phyloP scores from a whole-genome alignment of 495 filamentous ascomycete genomes.

The Jackrogersella multiformis region DNA sequence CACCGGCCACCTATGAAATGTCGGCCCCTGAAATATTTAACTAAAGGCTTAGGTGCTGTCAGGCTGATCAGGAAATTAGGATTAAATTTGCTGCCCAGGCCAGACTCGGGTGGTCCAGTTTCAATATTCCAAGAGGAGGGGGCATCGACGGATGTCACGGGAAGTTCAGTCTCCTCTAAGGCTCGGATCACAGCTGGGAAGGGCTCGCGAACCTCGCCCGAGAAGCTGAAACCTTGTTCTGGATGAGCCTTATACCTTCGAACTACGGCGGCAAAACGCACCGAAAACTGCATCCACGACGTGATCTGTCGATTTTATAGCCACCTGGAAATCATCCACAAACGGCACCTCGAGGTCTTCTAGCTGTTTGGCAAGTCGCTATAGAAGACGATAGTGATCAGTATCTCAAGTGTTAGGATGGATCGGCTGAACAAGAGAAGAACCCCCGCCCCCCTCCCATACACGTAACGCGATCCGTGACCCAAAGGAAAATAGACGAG shows the following conservation, averaged over 20 bases:
- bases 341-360: conserved; percentile 84
- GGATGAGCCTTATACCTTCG: conserved; percentile 29
- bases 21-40: conserved; percentile 80
- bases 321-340: conserved; percentile 76
- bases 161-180: conserved; percentile 73
- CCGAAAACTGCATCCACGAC: conserved; percentile 95
- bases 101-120: conserved; percentile 77
- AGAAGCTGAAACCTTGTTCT: conserved; percentile 82
- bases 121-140: conserved; percentile 96
- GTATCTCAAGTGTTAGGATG: conserved; percentile 9
- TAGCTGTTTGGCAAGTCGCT: conserved; percentile 86
- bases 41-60: conserved; percentile 94
- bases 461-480: conserved; percentile 17
- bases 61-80: conserved; percentile 83
- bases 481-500: background rate
- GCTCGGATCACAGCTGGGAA: conserved; percentile 83
- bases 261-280: conserved; percentile 45
- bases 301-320: conserved; percentile 74
- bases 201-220: conserved; percentile 89
- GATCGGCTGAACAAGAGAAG: background rate
- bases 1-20: conserved; percentile 89
- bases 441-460: no score
- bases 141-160: conserved; percentile 89
- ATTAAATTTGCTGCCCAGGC: conserved; percentile 81
- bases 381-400: conserved; percentile 12